Conservation (phyloP, 306 rosid genomes). For the Dalbergia cultrata region DNA sequence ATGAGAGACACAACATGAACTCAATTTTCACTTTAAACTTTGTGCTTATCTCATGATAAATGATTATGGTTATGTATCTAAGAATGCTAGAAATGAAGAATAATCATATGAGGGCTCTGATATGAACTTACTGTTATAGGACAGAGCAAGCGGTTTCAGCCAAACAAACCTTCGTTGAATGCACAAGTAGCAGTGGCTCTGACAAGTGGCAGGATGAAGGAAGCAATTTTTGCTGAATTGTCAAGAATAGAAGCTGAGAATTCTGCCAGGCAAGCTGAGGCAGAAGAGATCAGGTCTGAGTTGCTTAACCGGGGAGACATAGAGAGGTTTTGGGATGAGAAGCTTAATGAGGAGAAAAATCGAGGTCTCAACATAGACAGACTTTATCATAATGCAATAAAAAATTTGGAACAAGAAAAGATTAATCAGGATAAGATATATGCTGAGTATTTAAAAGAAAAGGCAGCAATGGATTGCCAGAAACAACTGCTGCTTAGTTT, state of each 20-base stretch:
- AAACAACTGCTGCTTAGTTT: constrained; percentile 73
- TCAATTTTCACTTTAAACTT: not conserved
- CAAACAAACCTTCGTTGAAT: constrained; percentile 82
- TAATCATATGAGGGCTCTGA: constrained; percentile 3
- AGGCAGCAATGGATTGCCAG: constrained; percentile 85
- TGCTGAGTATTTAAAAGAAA: constrained; percentile 72
- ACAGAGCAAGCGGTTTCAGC: constrained; percentile 91
- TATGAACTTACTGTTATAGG: constrained; percentile 62
- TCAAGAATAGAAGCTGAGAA: constrained; percentile 73
- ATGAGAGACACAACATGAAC: constrained; percentile 17
- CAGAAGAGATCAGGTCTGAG: constrained; percentile 72
- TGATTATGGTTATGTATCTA: constrained; percentile 34
- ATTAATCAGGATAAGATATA: constrained; percentile 61
- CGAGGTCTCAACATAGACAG: constrained; percentile 72
- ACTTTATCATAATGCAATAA: constrained; percentile 62
- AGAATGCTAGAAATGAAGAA: constrained; percentile 3
- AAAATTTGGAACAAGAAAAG: constrained; percentile 70
- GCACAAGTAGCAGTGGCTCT: constrained; percentile 92
- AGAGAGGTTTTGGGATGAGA: constrained; percentile 79
- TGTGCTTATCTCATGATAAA: constrained; percentile 11
- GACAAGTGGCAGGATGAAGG: constrained; percentile 79
- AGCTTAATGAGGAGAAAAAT: constrained; percentile 66
- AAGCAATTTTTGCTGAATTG: constrained; percentile 67
- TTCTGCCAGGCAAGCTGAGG: constrained; percentile 68
- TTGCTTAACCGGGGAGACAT: constrained; percentile 82